Conservation (phyloP, 2,329 filamentous ascomycete genomes). For the Pseudogymnoascus sp. region DNA sequence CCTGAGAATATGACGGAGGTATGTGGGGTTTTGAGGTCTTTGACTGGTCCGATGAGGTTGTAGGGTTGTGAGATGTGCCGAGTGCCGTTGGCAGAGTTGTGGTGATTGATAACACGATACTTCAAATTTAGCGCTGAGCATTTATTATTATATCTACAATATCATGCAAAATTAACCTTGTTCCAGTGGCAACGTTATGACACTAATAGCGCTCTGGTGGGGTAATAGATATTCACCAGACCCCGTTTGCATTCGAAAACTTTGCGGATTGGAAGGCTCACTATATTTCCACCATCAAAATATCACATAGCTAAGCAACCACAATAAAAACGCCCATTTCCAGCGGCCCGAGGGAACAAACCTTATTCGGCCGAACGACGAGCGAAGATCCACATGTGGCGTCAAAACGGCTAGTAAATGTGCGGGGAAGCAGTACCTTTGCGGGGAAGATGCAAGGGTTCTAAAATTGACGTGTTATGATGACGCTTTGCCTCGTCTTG, state of each 20-base stretch:
- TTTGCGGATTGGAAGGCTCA: too few relatives aligned
- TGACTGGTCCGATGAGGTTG: conserved; percentile 20
- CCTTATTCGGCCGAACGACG: neutral
- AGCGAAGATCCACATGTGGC: neutral
- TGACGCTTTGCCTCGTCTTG: neutral
- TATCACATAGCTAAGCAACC: too few relatives aligned
- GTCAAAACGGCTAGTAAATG: neutral
- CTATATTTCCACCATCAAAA: too few relatives aligned
- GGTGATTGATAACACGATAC: too few relatives aligned
- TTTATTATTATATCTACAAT: too few relatives aligned
- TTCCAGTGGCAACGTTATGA: too few relatives aligned
- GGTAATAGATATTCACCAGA: too few relatives aligned
- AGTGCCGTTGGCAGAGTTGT: neutral
- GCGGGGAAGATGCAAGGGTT: neutral
- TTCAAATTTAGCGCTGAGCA: too few relatives aligned
- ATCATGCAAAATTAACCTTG: too few relatives aligned
- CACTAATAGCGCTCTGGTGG: too few relatives aligned
- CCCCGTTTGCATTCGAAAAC: too few relatives aligned
- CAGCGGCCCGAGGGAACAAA: neutral
- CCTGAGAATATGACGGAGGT: conserved; percentile 21
- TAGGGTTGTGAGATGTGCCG: neutral
- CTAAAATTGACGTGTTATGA: neutral
- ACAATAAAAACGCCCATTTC: neutral
- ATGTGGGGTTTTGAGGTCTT: conserved; percentile 27
- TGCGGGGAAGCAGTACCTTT: neutral